These are phyloP conservation scores for Tilletia caries DNA, from an alignment of 1,284 basidiomycete genomes.

Conservation along the genomic window DNA sequence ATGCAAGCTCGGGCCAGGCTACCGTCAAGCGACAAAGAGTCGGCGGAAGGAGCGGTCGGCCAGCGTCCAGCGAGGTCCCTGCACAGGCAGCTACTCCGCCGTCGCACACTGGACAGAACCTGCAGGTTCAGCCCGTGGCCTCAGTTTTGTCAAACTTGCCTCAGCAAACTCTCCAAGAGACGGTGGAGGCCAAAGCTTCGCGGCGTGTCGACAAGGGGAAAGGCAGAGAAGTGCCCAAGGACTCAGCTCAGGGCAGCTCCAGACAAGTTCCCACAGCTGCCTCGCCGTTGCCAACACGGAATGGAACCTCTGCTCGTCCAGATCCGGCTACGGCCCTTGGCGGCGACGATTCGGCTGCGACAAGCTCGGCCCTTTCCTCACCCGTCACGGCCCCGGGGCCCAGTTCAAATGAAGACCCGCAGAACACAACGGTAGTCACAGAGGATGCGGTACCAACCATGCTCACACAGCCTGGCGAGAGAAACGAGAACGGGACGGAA, in stretches of 20 bases:
- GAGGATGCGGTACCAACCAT: no score
- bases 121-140: neutral
- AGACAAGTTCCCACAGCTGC: neutral
- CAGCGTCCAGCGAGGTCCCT: neutral
- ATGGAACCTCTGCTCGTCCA: neutral
- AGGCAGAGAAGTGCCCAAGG: neutral
- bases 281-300: neutral
- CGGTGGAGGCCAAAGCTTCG: neutral
- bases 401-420: no score
- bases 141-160: neutral
- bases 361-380: no score
- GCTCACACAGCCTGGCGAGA: no score
- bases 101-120: no score
- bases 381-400: no score
- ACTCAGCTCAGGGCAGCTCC: neutral
- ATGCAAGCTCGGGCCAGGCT: neutral
- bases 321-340: no score
- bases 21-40: neutral
- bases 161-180: neutral
- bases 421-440: no score
- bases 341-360: no score
- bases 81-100: no score
- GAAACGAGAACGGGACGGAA: no score
- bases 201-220: neutral
- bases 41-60: neutral